These are phyloP conservation scores for Viola pubescens DNA, from an alignment of 441 rosid genomes.

Conservation along the genomic window DNA sequence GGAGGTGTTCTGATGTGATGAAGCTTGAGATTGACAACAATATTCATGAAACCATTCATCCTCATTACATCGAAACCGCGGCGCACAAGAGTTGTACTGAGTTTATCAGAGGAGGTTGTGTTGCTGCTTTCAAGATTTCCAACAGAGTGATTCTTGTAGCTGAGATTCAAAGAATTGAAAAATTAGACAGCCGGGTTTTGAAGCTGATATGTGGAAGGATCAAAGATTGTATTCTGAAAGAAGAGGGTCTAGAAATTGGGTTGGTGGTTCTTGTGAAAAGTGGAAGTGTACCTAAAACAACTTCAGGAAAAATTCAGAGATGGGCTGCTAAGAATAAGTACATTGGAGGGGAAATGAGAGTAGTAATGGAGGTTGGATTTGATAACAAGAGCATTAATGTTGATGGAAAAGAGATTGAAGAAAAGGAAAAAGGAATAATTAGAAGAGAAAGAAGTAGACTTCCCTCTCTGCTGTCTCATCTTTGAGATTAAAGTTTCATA, in stretches of 20 bases:
- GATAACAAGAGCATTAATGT: constrained; percentile 2
- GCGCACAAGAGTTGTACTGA: constrained; percentile 33
- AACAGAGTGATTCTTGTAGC: constrained; percentile 30
- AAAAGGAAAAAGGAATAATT: neutral
- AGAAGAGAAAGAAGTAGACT: constrained; percentile 7
- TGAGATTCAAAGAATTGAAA: constrained; percentile 37
- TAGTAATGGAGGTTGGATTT: constrained; percentile 27
- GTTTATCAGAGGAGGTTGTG: constrained; percentile 45
- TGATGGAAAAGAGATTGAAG: neutral
- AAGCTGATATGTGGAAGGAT: constrained; percentile 31
- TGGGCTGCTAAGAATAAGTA: constrained; percentile 42
- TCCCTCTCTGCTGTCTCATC: constrained; percentile 17
- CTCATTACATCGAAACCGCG: constrained; percentile 45
- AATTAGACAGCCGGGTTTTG: constrained; percentile 10
- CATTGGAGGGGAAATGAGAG: constrained; percentile 27
- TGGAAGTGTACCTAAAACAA: constrained; percentile 45
- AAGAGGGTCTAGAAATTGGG: constrained; percentile 34
- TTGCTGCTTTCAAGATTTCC: constrained; percentile 35
- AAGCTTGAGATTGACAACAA: constrained; percentile 16
- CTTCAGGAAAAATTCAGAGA: constrained; percentile 57
- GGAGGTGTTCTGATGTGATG: constrained; percentile 44
- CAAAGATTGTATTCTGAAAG: constrained; percentile 24
- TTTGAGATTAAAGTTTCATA: constrained; percentile 13
- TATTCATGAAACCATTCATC: constrained; percentile 25
- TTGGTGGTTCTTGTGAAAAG: constrained; percentile 37